phyloP scores from a whole-genome alignment of 768 basidiomycete genomes.

The Favolaschia claudopus region DNA sequence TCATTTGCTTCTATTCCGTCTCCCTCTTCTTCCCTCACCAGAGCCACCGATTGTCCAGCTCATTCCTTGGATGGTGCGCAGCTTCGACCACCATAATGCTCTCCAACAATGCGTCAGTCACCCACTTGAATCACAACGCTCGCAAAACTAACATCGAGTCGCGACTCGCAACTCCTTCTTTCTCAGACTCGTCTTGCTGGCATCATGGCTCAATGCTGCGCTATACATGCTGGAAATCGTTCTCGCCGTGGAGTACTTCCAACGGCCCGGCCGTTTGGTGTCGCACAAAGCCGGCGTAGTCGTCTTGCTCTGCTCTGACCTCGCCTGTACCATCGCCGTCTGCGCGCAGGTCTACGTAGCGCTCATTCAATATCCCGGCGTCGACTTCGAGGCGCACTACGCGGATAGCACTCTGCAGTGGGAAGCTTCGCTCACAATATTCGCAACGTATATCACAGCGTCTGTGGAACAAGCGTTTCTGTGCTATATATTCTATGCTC shows the following conservation, averaged over 20 bases:
- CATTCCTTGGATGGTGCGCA: too few species aligned
- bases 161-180: too few species aligned
- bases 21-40: too few species aligned
- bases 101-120: too few species aligned
- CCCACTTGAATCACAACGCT: too few species aligned
- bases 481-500: slow-evolving; percentile 5
- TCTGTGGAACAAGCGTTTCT: slow-evolving; percentile 13
- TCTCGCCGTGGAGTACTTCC: slow-evolving; percentile 2
- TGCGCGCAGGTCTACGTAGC: slow-evolving; percentile 1
- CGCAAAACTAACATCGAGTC: too few species aligned
- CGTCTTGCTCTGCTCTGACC: not conserved
- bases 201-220: slow-evolving; percentile 3
- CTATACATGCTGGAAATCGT: slow-evolving; percentile 10
- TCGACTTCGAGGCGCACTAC: not conserved
- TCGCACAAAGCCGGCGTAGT: slow-evolving; percentile 2
- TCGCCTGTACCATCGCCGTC: not conserved
- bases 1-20: too few species aligned
- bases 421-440: not conserved
- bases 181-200: slow-evolving; percentile 5
- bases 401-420: not conserved
- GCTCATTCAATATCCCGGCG: not conserved
- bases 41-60: too few species aligned
- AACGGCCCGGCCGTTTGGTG: not conserved
- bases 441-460: slow-evolving; percentile 8
- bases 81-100: too few species aligned